These are phyloP conservation scores for Cyclotella baltica DNA, from an alignment of 108 stramenopile genomes.

Conservation along the genomic window DNA sequence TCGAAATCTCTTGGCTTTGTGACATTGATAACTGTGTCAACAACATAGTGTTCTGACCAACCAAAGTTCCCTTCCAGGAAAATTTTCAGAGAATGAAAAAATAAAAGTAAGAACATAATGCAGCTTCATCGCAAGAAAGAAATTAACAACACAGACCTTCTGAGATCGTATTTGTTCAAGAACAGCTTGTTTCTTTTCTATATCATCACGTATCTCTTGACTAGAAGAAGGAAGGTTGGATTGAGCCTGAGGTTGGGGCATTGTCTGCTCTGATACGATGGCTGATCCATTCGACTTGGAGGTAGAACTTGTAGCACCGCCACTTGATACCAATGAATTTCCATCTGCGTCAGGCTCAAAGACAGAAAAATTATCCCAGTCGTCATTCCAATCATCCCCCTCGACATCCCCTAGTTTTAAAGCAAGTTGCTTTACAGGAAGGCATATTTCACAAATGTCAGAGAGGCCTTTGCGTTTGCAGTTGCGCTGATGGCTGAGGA, in stretches of 20 bases:
- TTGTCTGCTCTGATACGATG: background rate
- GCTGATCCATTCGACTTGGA: background rate
- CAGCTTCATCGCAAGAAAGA: background rate
- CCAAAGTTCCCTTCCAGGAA: conserved; percentile 50
- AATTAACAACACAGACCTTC: conserved; percentile 1
- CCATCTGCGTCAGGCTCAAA: background rate
- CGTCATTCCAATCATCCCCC: conserved; percentile 16
- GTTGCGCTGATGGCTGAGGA: conserved; percentile 78
- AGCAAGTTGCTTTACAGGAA: conserved; percentile 71
- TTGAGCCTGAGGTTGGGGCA: background rate
- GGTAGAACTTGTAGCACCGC: background rate
- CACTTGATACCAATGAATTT: background rate
- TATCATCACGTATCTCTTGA: background rate
- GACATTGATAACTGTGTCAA: conserved; percentile 56
- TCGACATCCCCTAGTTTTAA: conserved; percentile 40
- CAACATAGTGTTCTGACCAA: conserved; percentile 60
- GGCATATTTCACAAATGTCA: conserved; percentile 74
- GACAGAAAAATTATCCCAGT: conserved; percentile 23
- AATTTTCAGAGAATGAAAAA: too few species aligned
- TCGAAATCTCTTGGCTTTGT: conserved; percentile 48
- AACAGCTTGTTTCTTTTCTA: conserved; percentile 33
- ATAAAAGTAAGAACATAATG: too few species aligned
- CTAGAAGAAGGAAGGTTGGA: background rate
- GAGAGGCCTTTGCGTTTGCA: conserved; percentile 75
- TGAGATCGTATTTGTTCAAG: conserved; percentile 35